A percentile compares a stretch with the other conserved stretches of the same genome.
Evolutionary conservation across 495 filamentous ascomycete species (phyloP).

Genomic region (Hypoxylon crocopeplum): DNA sequence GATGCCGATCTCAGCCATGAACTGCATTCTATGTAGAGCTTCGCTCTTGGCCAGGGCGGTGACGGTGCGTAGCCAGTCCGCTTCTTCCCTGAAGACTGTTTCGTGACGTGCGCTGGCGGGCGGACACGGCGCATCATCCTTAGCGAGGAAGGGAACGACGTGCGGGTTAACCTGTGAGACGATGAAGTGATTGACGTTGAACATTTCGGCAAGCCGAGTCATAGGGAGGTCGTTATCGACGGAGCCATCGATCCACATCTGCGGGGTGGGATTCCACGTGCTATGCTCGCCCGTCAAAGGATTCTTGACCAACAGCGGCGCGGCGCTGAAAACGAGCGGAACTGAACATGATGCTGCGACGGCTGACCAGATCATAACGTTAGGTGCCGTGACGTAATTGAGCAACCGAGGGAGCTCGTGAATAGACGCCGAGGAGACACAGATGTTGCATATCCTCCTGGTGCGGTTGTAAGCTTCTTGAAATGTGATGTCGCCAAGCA

Average conservation of each 20-base stretch:
- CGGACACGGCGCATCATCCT: slow-evolving; percentile 65
- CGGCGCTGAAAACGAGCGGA: slow-evolving; percentile 81
- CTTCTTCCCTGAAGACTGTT: slow-evolving; percentile 42
- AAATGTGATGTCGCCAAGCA: slow-evolving; percentile 90
- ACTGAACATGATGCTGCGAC: slow-evolving; percentile 95
- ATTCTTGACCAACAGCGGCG: slow-evolving; percentile 81
- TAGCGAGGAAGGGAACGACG: slow-evolving; percentile 83
- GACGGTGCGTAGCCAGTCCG: slow-evolving; percentile 70
- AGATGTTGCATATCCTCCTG: slow-evolving; percentile 88
- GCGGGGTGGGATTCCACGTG: slow-evolving; percentile 83
- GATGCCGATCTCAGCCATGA: slow-evolving; percentile 81
- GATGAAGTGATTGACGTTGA: slow-evolving; percentile 98
- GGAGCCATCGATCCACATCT: slow-evolving; percentile 90
- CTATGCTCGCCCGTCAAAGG: slow-evolving; percentile 77
- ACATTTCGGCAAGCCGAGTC: slow-evolving; percentile 90
- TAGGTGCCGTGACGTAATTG: slow-evolving; percentile 92
- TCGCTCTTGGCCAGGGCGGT: slow-evolving; percentile 83
- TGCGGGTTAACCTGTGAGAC: slow-evolving; percentile 97
- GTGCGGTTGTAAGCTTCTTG: slow-evolving; percentile 95
- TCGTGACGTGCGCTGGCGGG: slow-evolving; percentile 48
- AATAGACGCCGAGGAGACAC: slow-evolving; percentile 83
- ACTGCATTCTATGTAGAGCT: slow-evolving; percentile 78
- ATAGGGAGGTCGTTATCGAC: slow-evolving; percentile 95
- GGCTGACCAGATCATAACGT: slow-evolving; percentile 96
- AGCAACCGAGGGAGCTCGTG: slow-evolving; percentile 87